A percentile compares a stretch with the other conserved stretches of the same genome.
These are phyloP conservation scores for Dothistroma septosporum DNA, from an alignment of 2,329 filamentous ascomycete species.

Conservation along the genomic window DNA sequence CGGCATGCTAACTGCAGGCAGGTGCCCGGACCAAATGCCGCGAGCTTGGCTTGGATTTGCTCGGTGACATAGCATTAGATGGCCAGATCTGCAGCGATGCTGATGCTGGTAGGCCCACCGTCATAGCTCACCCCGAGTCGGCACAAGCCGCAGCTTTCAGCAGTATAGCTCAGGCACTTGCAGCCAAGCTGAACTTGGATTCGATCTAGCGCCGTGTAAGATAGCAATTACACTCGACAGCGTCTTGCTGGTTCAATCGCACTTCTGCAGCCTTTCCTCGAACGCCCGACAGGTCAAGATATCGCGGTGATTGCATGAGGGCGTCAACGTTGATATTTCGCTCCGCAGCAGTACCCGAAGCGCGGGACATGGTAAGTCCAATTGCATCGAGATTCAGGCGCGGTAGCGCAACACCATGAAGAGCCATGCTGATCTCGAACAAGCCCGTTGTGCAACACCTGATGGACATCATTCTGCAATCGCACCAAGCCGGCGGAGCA, in stretches of 20 bases:
- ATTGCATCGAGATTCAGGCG: too few species aligned
- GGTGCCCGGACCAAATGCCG: slow-evolving; percentile 65
- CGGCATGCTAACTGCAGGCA: slow-evolving; percentile 33
- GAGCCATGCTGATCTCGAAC: too few species aligned
- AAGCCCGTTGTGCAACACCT: neutral
- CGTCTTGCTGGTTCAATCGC: neutral
- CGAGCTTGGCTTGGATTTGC: slow-evolving; percentile 69
- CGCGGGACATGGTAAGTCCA: too few species aligned
- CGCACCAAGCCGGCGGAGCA: neutral
- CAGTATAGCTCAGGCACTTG: slow-evolving; percentile 25
- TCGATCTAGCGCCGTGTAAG: neutral
- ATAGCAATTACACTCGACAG: neutral
- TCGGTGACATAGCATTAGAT: slow-evolving; percentile 87
- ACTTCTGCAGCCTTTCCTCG: too few species aligned
- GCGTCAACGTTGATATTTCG: too few species aligned
- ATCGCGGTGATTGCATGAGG: too few species aligned
- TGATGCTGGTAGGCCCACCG: slow-evolving; percentile 80
- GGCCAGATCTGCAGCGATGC: slow-evolving; percentile 82
- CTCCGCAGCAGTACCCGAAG: too few species aligned
- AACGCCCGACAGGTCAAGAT: too few species aligned
- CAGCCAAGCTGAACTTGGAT: slow-evolving; percentile 13
- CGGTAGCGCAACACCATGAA: too few species aligned
- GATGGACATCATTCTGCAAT: neutral
- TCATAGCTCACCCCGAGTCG: slow-evolving; percentile 78
- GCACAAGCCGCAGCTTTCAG: slow-evolving; percentile 68